A percentile compares a stretch with the other conserved stretches of the same genome.
Evolutionary conservation across 495 filamentous ascomycete genomes (phyloP).

Genomic region (Penicillium antarcticum): DNA sequence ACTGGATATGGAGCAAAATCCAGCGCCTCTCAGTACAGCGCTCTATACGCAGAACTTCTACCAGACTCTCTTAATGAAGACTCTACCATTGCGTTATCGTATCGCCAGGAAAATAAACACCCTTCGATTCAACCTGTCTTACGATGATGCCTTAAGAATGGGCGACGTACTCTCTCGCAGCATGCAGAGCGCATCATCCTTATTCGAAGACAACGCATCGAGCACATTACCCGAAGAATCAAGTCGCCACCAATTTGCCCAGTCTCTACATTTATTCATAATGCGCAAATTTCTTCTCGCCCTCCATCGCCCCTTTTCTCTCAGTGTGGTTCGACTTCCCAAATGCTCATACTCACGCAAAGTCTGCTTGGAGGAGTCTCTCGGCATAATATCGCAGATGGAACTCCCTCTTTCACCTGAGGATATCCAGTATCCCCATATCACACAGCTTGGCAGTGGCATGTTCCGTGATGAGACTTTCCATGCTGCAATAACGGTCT

Average conservation of each 20-base stretch:
- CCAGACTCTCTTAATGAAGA: slow-evolving; percentile 47
- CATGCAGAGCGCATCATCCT: slow-evolving; percentile 26
- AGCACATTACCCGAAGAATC: slow-evolving; percentile 17
- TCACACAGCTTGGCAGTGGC: slow-evolving; percentile 32
- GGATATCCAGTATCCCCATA: slow-evolving; percentile 20
- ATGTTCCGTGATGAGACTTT: slow-evolving; percentile 41
- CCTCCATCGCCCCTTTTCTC: slow-evolving; percentile 52
- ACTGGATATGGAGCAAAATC: slow-evolving; percentile 35
- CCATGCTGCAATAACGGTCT: slow-evolving; percentile 36
- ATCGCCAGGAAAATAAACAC: slow-evolving; percentile 48
- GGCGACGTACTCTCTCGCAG: slow-evolving; percentile 37
- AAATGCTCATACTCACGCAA: slow-evolving; percentile 57
- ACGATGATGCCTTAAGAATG: slow-evolving; percentile 48
- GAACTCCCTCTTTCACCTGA: slow-evolving; percentile 24
- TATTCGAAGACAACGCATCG: slow-evolving; percentile 24
- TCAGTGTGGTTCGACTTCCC: slow-evolving; percentile 44
- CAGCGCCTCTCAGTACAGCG: slow-evolving; percentile 25
- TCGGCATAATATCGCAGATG: slow-evolving; percentile 48
- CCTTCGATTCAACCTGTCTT: slow-evolving; percentile 44
- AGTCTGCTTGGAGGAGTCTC: slow-evolving; percentile 46
- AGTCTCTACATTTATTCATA: slow-evolving; percentile 37
- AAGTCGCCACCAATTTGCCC: slow-evolving; percentile 30
- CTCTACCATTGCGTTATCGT: slow-evolving; percentile 46
- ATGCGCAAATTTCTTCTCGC: slow-evolving; percentile 51
- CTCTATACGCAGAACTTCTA: slow-evolving; percentile 50